Conservation (phyloP, 257 asterid genomes). For the Solanum pimpinellifolium region DNA sequence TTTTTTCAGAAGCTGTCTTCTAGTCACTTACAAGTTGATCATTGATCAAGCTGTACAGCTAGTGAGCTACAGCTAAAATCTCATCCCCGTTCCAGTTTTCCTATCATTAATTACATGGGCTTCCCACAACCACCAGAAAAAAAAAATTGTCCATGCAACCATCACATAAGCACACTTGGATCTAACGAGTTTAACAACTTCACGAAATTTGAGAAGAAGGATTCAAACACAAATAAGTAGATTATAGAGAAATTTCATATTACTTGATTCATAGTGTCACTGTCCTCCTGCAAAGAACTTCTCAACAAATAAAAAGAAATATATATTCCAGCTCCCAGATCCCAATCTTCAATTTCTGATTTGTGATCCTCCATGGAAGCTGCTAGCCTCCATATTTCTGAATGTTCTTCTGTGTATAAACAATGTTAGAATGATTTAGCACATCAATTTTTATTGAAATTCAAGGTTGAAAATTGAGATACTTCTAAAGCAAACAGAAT, state of each 20-base stretch:
- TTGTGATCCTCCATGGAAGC: constrained; percentile 71
- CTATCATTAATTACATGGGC: background rate
- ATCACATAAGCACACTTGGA: background rate
- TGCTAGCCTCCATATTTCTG: constrained; percentile 73
- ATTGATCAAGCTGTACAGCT: background rate
- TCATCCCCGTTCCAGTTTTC: background rate
- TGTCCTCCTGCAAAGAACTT: constrained; percentile 59
- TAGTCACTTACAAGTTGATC: background rate
- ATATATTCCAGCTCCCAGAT: constrained; percentile 90
- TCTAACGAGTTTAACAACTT: background rate
- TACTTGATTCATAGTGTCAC: constrained; percentile 45
- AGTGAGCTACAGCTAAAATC: background rate
- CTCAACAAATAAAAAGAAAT: constrained; percentile 54
- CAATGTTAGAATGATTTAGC: background rate
- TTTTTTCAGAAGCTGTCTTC: background rate
- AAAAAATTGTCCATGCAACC: background rate
- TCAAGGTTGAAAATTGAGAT: background rate
- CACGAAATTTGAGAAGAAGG: background rate
- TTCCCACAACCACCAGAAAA: background rate
- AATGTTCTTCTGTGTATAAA: constrained; percentile 54
- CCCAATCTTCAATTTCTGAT: constrained; percentile 93
- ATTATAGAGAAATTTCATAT: constrained; percentile 18
- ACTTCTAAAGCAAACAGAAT: background rate
- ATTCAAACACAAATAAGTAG: background rate
- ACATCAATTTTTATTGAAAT: background rate